A percentile compares a stretch with the other conserved stretches of the same genome.
These are phyloP conservation scores for Apophysomyces elegans DNA, from an alignment of 371 early-diverging fungal genomes.

Conservation along the genomic window DNA sequence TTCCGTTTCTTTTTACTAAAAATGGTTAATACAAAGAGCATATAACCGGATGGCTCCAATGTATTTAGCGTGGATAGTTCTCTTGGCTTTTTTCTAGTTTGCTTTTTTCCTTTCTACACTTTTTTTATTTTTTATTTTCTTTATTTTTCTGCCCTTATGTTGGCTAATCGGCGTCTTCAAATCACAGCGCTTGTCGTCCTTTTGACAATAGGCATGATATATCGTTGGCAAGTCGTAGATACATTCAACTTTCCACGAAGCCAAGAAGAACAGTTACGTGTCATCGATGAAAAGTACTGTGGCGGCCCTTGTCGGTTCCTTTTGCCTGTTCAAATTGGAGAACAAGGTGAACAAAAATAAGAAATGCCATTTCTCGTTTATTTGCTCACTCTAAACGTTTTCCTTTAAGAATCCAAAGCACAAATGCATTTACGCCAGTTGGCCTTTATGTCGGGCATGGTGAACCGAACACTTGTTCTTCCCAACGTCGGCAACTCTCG, in stretches of 20 bases:
- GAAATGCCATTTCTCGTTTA: neutral
- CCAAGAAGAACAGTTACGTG: conserved; percentile 52
- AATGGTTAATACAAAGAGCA: neutral
- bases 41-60: neutral
- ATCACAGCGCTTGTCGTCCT: neutral
- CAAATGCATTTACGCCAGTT: conserved; percentile 45
- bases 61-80: neutral
- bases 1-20: neutral
- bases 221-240: neutral
- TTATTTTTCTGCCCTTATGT: neutral
- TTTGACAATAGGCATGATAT: conserved; percentile 2
- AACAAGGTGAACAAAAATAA: conserved; percentile 36
- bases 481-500: conserved; percentile 39
- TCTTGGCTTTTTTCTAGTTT: neutral
- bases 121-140: neutral
- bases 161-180: neutral
- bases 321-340: conserved; percentile 35
- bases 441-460: conserved; percentile 35
- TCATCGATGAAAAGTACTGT: conserved; percentile 38
- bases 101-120: neutral
- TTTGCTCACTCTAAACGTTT: neutral
- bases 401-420: conserved; percentile 41
- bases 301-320: conserved; percentile 44
- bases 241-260: conserved; percentile 77
- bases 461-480: conserved; percentile 38